These are phyloP conservation scores for Monosporascus cannonballus DNA, from an alignment of 2,329 filamentous ascomycete species.

Conservation along the genomic window DNA sequence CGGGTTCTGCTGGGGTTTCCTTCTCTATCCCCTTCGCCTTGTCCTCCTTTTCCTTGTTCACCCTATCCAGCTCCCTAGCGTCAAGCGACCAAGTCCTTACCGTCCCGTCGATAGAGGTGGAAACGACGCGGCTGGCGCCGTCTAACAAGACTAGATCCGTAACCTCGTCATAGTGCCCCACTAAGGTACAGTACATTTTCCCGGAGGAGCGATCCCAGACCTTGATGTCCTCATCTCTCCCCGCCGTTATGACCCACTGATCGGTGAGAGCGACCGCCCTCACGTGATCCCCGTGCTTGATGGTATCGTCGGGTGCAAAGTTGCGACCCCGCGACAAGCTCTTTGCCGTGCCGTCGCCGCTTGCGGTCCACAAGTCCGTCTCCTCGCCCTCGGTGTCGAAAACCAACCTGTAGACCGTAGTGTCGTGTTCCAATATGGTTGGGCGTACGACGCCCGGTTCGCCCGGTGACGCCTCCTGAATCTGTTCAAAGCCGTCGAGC, in stretches of 20 bases:
- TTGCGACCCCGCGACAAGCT: conserved; percentile 63
- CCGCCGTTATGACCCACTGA: conserved; percentile 78
- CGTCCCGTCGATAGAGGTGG: conserved; percentile 85
- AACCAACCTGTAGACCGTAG: conserved; percentile 74
- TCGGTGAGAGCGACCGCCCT: conserved; percentile 71
- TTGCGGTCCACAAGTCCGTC: conserved; percentile 85
- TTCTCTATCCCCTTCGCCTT: conserved; percentile 45
- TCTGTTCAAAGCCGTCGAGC: conserved; percentile 45
- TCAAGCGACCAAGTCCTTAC: conserved; percentile 76
- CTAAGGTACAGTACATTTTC: conserved; percentile 65
- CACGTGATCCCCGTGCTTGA: conserved; percentile 85
- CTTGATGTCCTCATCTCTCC: conserved; percentile 84
- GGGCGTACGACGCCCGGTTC: conserved; percentile 35
- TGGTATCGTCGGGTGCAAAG: conserved; percentile 66
- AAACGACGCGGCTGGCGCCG: conserved; percentile 54
- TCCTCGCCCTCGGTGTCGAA: conserved; percentile 60
- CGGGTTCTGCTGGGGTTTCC: conserved; percentile 37
- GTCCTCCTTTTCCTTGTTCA: conserved; percentile 43
- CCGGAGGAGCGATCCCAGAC: conserved; percentile 77
- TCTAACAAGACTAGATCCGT: conserved; percentile 67
- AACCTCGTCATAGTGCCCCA: conserved; percentile 90
- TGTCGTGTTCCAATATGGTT: conserved; percentile 75
- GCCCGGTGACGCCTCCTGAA: conserved; percentile 39
- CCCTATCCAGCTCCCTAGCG: conserved; percentile 48
- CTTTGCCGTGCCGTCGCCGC: conserved; percentile 82